Evolutionary conservation across 2,329 filamentous ascomycete species (phyloP), one percentile per base, ranked within the genome.

Genomic region (Blastomyces percursus): DNA sequence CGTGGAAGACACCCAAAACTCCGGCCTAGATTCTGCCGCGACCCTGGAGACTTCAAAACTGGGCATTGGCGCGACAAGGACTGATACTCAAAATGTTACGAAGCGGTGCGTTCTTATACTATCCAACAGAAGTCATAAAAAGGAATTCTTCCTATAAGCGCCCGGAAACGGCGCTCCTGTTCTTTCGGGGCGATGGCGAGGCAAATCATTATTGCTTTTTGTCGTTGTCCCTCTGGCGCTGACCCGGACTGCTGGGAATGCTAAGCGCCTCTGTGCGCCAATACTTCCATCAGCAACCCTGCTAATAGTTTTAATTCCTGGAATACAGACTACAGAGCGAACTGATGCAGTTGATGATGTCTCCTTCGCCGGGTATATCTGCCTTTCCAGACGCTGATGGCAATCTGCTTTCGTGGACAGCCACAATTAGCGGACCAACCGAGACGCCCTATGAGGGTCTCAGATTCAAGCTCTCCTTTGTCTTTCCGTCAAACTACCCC

Each of bases 301-400:
- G 35, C 54, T 57, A 57, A 57, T 4, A 57, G 0, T 24, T 5
- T 42, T 42, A 6, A n/a, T 27, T 56, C 11, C n/a, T 42, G 35
- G n/a, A 40, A 16, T 42, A 19, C 32, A 97, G 94, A 71, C 83
- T 99, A 63, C 94, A 99, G 78, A 95, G 92, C 58, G 94, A 99
- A 78, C 84, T 99, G 69, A 97, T 99, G 93, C 88, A 94, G 76
- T 86, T 99, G 69, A 97, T 99, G 94, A 92, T 91, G 70, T 92
- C 92, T 51, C 88, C 92, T 1, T 92, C 93, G 0, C 91, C 92
- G 16, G 94, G 94, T 68, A 87, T 97, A 71, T 96, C 92, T 62
- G 95, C 95, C 66, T 99, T 99, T 76, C 94, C 94, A 35, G 88
- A 90, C 64, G 87, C 87, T 44, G 90, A 95, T 73, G 90, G 91